Percentiles rank a stretch among this genome's conserved stretches.
Conservation (phyloP, 768 basidiomycete species). For the Royoungia palumana region DNA sequence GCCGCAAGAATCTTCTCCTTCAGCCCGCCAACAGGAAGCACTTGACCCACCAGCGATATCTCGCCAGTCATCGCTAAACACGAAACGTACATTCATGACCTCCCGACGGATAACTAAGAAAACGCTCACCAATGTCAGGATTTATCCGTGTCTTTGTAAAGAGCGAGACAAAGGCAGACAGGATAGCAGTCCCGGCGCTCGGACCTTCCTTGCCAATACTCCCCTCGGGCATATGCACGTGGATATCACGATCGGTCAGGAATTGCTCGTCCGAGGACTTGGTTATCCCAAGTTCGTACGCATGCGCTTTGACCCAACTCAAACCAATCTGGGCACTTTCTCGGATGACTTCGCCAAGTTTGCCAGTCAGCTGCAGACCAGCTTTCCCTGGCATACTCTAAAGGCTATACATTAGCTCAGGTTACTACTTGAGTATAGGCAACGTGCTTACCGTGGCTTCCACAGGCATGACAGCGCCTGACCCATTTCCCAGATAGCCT, state of each 20-base stretch:
- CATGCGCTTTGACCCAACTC: conserved; percentile 90
- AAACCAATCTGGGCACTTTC: conserved; percentile 95
- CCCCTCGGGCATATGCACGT: conserved; percentile 97
- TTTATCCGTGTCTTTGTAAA: conserved; percentile 82
- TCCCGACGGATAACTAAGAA: neutral
- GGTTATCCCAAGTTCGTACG: conserved; percentile 86
- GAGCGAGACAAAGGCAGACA: conserved; percentile 87
- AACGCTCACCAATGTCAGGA: conserved; percentile 78
- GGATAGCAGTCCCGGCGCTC: conserved; percentile 90
- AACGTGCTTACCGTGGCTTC: conserved; percentile 75
- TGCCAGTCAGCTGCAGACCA: conserved; percentile 87
- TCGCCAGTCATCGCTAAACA: conserved; percentile 93
- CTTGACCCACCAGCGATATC: conserved; percentile 93
- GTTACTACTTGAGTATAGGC: neutral
- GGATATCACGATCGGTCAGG: conserved; percentile 82
- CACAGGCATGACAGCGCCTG: conserved; percentile 95
- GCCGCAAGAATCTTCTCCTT: conserved; percentile 97
- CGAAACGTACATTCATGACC: neutral
- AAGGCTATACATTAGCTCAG: neutral
- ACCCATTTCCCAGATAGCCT: conserved; percentile 95
- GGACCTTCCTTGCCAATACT: conserved; percentile 95
- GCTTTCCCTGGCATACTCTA: conserved; percentile 98
- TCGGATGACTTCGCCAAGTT: conserved; percentile 96
- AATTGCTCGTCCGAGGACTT: conserved; percentile 66
- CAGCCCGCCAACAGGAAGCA: conserved; percentile 91